Evolutionary conservation across 116 monocot species (phyloP).

Genomic region (Phalaenopsis hybrid): DNA sequence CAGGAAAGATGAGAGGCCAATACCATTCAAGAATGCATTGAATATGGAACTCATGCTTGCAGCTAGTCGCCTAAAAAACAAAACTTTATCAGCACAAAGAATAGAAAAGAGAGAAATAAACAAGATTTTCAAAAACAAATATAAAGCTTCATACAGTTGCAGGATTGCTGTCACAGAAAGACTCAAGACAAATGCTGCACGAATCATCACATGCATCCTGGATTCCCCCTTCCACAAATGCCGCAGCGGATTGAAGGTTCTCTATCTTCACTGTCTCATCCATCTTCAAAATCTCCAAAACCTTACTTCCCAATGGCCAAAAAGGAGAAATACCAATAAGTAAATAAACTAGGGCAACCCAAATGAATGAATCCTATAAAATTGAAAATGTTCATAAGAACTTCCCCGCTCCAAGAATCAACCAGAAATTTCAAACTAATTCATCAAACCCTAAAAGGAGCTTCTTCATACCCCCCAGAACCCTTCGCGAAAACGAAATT

Average conservation of each 20-base stretch:
- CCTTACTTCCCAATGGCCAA: not conserved
- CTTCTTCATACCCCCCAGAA: not conserved
- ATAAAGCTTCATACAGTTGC: slow-evolving; percentile 35
- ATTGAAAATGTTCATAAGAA: not conserved
- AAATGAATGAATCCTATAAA: not conserved
- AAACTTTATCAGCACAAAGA: not conserved
- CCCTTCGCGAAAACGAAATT: not conserved
- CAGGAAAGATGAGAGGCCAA: not conserved
- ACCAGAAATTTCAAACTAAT: not conserved
- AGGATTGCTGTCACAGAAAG: slow-evolving; percentile 57
- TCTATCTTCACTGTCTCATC: slow-evolving; percentile 44
- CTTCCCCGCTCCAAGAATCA: not conserved
- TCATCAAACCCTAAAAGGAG: not conserved
- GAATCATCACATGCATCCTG: slow-evolving; percentile 68
- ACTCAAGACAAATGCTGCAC: slow-evolving; percentile 72
- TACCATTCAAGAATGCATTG: slow-evolving; percentile 90
- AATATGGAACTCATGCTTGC: slow-evolving; percentile 79
- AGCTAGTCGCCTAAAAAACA: slow-evolving; percentile 46
- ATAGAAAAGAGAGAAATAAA: not conserved
- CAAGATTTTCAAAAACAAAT: not conserved
- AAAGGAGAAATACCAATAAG: not conserved
- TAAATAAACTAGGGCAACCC: not conserved
- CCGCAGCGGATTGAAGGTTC: slow-evolving; percentile 46
- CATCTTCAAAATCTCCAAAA: slow-evolving; percentile 18
- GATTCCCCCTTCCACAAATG: slow-evolving; percentile 67